A percentile compares a stretch with the other conserved stretches of the same genome.
phyloP scores from a whole-genome alignment of 2,329 filamentous ascomycete species.

The Scolecobasidium constrictum region DNA sequence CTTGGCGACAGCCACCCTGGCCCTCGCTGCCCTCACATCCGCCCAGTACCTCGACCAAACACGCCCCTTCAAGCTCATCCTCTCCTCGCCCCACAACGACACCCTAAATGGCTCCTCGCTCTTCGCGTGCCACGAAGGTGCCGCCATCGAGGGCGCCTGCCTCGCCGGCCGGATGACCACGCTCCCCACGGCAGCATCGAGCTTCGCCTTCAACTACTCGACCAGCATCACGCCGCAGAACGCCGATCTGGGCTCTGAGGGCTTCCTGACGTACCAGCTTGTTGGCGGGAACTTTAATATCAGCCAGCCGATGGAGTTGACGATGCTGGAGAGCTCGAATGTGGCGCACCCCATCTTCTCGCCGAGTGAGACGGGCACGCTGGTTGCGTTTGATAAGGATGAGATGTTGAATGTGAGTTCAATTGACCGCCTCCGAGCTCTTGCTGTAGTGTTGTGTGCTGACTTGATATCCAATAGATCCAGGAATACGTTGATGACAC shows the following conservation, averaged over 20 bases:
- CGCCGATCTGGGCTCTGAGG: background rate
- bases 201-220: background rate
- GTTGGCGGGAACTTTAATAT: background rate
- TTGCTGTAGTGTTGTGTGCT: background rate
- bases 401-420: background rate
- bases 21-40: background rate
- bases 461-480: background rate
- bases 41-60: background rate
- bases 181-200: background rate
- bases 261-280: background rate
- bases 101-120: background rate
- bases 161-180: background rate
- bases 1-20: background rate
- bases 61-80: background rate
- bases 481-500: background rate
- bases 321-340: background rate
- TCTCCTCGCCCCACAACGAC: background rate
- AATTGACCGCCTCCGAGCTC: background rate
- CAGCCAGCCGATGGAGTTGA: background rate
- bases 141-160: conserved; percentile 3
- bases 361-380: background rate
- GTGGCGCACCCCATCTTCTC: background rate
- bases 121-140: conserved; percentile 3
- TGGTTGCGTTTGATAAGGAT: background rate
- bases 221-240: background rate